These are phyloP conservation scores for Camellia japonica DNA, from an alignment of 148 eudicot species.

Conservation along the genomic window DNA sequence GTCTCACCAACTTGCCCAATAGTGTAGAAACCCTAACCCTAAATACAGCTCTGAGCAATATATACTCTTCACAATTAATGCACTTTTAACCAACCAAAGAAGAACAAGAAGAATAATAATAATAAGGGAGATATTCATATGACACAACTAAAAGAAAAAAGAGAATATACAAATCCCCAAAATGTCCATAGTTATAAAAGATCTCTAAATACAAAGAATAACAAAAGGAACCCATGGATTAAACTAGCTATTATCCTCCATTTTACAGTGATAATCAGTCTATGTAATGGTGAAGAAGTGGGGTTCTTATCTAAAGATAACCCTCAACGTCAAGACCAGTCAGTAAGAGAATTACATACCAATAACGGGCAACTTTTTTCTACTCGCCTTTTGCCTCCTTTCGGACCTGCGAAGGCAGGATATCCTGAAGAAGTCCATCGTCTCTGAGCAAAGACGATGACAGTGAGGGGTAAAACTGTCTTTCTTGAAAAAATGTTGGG, in stretches of 20 bases:
- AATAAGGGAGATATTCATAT: too few relatives aligned
- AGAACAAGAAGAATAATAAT: not conserved
- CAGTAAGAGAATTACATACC: slow-evolving; percentile 17
- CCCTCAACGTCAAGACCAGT: slow-evolving; percentile 20
- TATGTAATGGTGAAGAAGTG: slow-evolving; percentile 6
- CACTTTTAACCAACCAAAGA: slow-evolving; percentile 11
- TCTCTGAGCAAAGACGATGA: slow-evolving; percentile 38
- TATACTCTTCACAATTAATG: not conserved
- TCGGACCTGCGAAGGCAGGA: slow-evolving; percentile 51
- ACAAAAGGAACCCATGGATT: not conserved
- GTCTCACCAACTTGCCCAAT: not conserved
- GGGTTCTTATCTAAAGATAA: slow-evolving; percentile 21
- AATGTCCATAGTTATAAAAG: slow-evolving; percentile 6
- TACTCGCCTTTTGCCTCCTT: slow-evolving; percentile 43
- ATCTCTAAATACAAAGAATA: slow-evolving; percentile 10
- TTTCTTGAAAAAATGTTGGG: slow-evolving; percentile 18
- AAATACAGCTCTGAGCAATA: not conserved
- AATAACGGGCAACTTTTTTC: not conserved
- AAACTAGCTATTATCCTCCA: slow-evolving; percentile 9
- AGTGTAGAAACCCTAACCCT: slow-evolving; percentile 17
- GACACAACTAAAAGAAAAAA: not conserved
- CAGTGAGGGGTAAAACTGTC: slow-evolving; percentile 9
- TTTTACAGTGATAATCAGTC: slow-evolving; percentile 1
- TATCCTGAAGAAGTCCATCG: slow-evolving; percentile 72
- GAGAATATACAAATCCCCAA: slow-evolving; percentile 3